Evolutionary conservation across 1,284 basidiomycete species (phyloP), one percentile per base, ranked within the genome.

Genomic region (Apiotrichum akiyoshidainum): DNA sequence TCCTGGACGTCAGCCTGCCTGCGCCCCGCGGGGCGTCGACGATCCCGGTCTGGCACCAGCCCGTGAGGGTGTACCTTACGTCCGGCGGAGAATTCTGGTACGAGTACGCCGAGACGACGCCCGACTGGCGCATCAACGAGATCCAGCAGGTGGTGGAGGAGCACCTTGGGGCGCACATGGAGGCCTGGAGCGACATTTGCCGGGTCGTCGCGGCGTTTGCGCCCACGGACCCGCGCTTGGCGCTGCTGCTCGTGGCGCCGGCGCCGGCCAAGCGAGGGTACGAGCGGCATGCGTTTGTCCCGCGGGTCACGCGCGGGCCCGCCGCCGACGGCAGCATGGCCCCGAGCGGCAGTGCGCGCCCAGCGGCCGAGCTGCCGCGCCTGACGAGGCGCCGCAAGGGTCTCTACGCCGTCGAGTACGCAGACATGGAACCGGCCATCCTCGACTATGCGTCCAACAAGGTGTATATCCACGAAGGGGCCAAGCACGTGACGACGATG

Each of bases 181-280:
- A 51, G 9, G 49, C 49, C 9, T 51, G 49, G 49, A 22, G 17
- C 39, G 49, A 51, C 26, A 51, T 51, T 13, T 21, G 22, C 2
- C 37, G 39, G 8, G 41, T 51, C 26, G 2, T 51, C 2, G 21
- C 39, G 22, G 49, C 37, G 39, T 51, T 51, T 11, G 49, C 49
- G 17, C 49, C 49, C 39, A 33, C 37, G 13, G 49, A 51, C 16
- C 11, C 22, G 4, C 49, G 48, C 11, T 5, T 51, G 13, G 14
- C 16, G 16, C 1, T n/a, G 39, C 39, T 51, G 2, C 19, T 40
- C 14, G 26, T 17, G 12, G 17, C 37, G 2, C 22, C 49, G 3
- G 35, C 49, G 5, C 33, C 48, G 19, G 14, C n/a, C 17, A 34
- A 11, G 17, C 14, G 10, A 10, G 33, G 31, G 33, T 47, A 47